These are phyloP conservation scores for Tulasnella calospora DNA, from an alignment of 768 basidiomycete species.

Conservation along the genomic window DNA sequence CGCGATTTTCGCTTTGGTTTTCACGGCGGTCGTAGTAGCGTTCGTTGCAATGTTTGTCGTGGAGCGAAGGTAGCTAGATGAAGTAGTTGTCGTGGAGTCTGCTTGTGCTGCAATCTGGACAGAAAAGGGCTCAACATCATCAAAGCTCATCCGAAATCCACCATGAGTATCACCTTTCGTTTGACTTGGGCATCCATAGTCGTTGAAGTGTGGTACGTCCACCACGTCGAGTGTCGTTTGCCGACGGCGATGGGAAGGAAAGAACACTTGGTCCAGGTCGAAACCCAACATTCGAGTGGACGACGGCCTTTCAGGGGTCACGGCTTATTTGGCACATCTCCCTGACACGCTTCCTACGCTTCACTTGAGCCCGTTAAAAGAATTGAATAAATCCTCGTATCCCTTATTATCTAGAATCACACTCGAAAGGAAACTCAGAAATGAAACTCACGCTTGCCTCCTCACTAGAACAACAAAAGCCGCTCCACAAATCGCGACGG, in stretches of 20 bases:
- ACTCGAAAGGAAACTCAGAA: no score
- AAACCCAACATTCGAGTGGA: slow-evolving; percentile 3
- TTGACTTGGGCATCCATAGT: slow-evolving; percentile 11
- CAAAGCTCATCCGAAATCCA: neutral
- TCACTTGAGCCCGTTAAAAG: no score
- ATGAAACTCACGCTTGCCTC: no score
- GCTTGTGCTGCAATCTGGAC: neutral
- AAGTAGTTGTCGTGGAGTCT: neutral
- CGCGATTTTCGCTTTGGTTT: neutral
- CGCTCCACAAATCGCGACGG: no score
- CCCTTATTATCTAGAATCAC: no score
- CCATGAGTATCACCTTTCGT: neutral
- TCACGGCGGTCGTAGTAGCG: slow-evolving; percentile 2
- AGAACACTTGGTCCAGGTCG: neutral
- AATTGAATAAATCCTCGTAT: no score
- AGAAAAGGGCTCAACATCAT: neutral
- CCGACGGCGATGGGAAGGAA: neutral
- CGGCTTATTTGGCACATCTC: no score
- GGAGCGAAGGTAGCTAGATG: neutral
- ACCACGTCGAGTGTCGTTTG: neutral
- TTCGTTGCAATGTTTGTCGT: neutral
- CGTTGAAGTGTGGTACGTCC: neutral
- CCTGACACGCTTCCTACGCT: no score
- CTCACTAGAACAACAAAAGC: no score
- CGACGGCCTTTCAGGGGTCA: neutral